Conservation (phyloP, 2,329 filamentous ascomycete species). For the Fusarium ramigenum region DNA sequence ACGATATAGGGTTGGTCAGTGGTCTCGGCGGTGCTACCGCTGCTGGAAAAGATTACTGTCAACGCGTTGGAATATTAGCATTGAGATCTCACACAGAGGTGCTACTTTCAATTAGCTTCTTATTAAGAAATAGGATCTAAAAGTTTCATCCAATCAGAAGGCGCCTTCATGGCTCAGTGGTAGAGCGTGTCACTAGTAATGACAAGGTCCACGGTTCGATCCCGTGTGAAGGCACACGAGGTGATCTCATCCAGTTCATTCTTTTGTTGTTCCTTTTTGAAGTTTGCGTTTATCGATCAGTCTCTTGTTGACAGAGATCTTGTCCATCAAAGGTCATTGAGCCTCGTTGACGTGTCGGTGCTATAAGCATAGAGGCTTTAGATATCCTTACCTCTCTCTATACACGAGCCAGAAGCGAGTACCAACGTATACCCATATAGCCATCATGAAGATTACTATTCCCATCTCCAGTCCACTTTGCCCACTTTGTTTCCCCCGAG, state of each 20-base stretch:
- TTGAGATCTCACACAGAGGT: fast-evolving
- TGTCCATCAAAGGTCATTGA: background rate
- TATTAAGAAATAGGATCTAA: fast-evolving
- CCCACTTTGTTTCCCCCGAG: background rate
- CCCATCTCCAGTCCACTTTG: constrained; percentile 11
- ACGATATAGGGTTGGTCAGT: fast-evolving
- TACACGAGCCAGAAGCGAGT: background rate
- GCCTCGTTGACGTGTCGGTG: background rate
- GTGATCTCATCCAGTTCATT: fast-evolving
- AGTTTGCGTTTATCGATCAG: background rate
- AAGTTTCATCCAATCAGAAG: background rate
- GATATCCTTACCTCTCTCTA: background rate
- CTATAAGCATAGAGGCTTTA: fast-evolving
- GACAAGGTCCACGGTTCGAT: constrained; percentile 33
- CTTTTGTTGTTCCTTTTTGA: background rate
- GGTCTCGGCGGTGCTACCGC: background rate
- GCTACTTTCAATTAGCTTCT: no score
- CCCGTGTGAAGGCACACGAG: constrained; percentile 17
- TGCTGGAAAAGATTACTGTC: background rate
- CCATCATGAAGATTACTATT: background rate
- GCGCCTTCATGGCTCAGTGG: constrained; percentile 27
- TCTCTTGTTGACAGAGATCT: background rate
- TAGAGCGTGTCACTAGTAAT: constrained; percentile 35
- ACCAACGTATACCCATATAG: constrained; percentile 10
- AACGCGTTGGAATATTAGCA: background rate